Evolutionary conservation across 768 basidiomycete genomes (phyloP), one percentile per base, ranked within the genome.

Genomic region (Neoboletus magnificus): DNA sequence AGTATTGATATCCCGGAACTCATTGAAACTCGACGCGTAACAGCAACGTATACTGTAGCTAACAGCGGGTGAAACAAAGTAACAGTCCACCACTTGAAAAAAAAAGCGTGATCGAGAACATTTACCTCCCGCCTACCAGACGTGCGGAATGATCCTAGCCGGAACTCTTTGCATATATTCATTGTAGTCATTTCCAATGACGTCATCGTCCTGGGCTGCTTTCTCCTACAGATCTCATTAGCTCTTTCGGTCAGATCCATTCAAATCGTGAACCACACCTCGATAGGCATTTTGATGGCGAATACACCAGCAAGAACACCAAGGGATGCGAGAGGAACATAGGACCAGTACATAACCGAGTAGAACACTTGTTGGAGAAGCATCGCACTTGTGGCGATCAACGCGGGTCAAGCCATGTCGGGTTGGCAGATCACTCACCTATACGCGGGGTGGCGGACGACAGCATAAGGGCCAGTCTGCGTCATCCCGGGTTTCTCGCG

Each of bases 371-470:
- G 60, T 49, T 73, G 65, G 4, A 63, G 51, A 20, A 73, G 58
- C 54, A 66, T 58, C n/a, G 56, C 47, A 33, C 65, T 66, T 48
- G 48, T 25, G 16, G n/a, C 13, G 35, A 20, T 42, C 30, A 27
- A 35, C 8, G 2, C 5, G 5, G 29, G 35, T 67, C 40, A 60
- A 35, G 11, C 10, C 32, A 27, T 22, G 46, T 16, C 16, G 0
- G 5, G 11, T 40, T 15, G 7, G 29, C 1, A 25, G 4, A 49
- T 29, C 37, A 61, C 70, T 51, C 52, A 74, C 73, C 61, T 64
- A 53, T 75, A 75, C 13, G 54, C 50, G 3, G 74, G 74, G 48
- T 76, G 75, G 36, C 75, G 74, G 33, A 76, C 68, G 29, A 73
- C 45, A 9, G 68, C 55, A 52, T 76, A 76, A 5, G 73, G 74